These are phyloP conservation scores for Furcasterigmium furcatum DNA, from an alignment of 2,329 filamentous ascomycete genomes.

Conservation along the genomic window DNA sequence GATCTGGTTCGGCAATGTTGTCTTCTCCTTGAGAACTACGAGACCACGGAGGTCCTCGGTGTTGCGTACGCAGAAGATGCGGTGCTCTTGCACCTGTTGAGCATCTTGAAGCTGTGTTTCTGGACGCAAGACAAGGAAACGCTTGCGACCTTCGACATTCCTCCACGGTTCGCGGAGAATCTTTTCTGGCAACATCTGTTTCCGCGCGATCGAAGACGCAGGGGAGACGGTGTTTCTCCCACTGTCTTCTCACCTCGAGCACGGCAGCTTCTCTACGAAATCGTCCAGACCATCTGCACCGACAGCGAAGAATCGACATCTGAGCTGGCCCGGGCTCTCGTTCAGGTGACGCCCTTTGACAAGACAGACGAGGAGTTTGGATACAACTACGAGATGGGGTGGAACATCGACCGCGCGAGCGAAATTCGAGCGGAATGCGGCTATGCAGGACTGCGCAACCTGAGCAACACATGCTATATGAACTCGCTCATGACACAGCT, in stretches of 20 bases:
- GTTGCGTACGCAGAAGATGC: conserved; percentile 18
- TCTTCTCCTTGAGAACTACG: conserved; percentile 31
- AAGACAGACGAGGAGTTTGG: no score
- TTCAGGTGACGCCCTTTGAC: conserved; percentile 44
- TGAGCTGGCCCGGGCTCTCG: conserved; percentile 48
- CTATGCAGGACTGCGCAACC: conserved; percentile 85
- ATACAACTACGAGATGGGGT: conserved; percentile 60
- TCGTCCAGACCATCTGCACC: conserved; percentile 55
- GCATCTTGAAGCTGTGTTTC: conserved; percentile 27
- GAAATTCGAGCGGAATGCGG: conserved; percentile 74
- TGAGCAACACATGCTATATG: conserved; percentile 95
- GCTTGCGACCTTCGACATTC: not conserved
- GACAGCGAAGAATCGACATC: conserved; percentile 45
- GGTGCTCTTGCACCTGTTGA: conserved; percentile 28
- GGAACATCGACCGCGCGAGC: conserved; percentile 61
- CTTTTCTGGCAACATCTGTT: conserved; percentile 67
- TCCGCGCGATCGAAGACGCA: conserved; percentile 41
- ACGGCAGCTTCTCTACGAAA: conserved; percentile 56
- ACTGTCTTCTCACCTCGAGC: conserved; percentile 51
- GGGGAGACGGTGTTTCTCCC: conserved; percentile 25
- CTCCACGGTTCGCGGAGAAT: conserved; percentile 25
- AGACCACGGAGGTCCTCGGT: conserved; percentile 32
- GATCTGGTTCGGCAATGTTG: conserved; percentile 23
- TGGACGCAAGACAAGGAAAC: conserved; percentile 1
- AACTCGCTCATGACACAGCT: conserved; percentile 93